A percentile compares a stretch with the other conserved stretches of the same genome.
Conservation (phyloP, 805 yeast genomes). For the Schwanniomyces occidentalis region DNA sequence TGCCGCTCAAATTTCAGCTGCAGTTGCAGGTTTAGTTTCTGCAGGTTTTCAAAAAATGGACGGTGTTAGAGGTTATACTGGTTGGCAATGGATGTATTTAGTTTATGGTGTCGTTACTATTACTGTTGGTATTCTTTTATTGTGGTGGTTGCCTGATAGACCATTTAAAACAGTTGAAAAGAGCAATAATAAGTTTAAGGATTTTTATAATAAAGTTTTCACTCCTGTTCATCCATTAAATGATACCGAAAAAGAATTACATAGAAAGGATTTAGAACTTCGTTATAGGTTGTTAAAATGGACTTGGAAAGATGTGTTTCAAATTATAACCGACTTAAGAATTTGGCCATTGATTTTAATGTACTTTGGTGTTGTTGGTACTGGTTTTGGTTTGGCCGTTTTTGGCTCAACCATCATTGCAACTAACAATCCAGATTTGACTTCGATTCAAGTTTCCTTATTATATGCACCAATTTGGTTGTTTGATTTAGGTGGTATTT, state of each 20-base stretch:
- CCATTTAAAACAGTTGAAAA: constrained; percentile 37
- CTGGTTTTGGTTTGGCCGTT: constrained; percentile 84
- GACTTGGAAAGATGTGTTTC: constrained; percentile 58
- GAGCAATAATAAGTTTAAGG: constrained; percentile 14
- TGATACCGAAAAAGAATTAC: constrained; percentile 53
- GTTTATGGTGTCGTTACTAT: constrained; percentile 74
- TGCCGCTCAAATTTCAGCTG: constrained; percentile 88
- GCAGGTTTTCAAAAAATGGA: constrained; percentile 90
- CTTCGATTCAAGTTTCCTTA: constrained; percentile 69
- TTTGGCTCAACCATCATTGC: constrained; percentile 78
- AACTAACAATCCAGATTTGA: constrained; percentile 59
- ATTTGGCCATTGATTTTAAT: constrained; percentile 80
- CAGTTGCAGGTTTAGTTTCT: constrained; percentile 83
- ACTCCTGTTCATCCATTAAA: constrained; percentile 50
- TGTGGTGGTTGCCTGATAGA: constrained; percentile 88
- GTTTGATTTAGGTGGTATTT: constrained; percentile 75
- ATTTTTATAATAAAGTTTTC: constrained; percentile 23
- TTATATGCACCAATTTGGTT: constrained; percentile 90
- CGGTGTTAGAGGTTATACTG: constrained; percentile 64
- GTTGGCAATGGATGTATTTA: constrained; percentile 86
- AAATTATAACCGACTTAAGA: constrained; percentile 60
- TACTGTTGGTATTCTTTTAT: constrained; percentile 57
- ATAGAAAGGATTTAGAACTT: constrained; percentile 57
- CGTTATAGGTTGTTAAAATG: constrained; percentile 52
- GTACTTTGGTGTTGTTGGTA: constrained; percentile 92